Evolutionary conservation across 2,329 filamentous ascomycete genomes (phyloP), one percentile per base, ranked within the genome.

Genomic region (Lachnellula occidentalis): DNA sequence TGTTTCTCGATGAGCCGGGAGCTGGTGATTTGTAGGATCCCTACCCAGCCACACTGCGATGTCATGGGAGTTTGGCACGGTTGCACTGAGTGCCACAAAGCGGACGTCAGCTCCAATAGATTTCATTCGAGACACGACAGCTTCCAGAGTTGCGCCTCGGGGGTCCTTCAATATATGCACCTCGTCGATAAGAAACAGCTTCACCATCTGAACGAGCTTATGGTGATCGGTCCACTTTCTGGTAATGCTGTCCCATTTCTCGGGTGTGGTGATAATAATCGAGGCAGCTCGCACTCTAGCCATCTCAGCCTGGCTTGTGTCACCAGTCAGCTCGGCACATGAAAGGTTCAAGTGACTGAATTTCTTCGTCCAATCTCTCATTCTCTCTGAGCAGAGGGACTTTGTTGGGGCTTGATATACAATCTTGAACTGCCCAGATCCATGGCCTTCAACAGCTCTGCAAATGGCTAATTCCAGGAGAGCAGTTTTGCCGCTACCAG

Each of bases 171-270:
- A 76, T 36, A 94, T 90, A 61, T 95, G 90, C 0, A 95, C 88
- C 66, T 95, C 90, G 62, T 95, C 90, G 53, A 95, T 91, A 19
- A 95, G 77, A 58, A 94, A 90, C 0, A 95, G 73, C 57, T 86
- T 88, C 45, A 95, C 81, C 58, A 92, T 76, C 55, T 86, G 80
- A 70, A 95, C 82, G 17, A 95, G 73, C 59, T 78, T 87, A 50
- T 79, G 78, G 64, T 95, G 87, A 62, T 95, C 90, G 62, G 85
- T 83, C 90, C 90, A 95, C 66, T 90, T 92, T 17, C 90, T 78
- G 0, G 90, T 95, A 68, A 94, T 85, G 56, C 88, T 92, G 67
- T 95, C 90, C 90, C 90, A 95, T 66, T 95, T 95, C 70, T 95
- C 90, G 0, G 90, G 90, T 0, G 90, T 95, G 0, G 90, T 94